Evolutionary conservation across 352 stramenopile genomes (phyloP), one percentile per base, ranked within the genome.

Genomic region (Globisporangium solare): DNA sequence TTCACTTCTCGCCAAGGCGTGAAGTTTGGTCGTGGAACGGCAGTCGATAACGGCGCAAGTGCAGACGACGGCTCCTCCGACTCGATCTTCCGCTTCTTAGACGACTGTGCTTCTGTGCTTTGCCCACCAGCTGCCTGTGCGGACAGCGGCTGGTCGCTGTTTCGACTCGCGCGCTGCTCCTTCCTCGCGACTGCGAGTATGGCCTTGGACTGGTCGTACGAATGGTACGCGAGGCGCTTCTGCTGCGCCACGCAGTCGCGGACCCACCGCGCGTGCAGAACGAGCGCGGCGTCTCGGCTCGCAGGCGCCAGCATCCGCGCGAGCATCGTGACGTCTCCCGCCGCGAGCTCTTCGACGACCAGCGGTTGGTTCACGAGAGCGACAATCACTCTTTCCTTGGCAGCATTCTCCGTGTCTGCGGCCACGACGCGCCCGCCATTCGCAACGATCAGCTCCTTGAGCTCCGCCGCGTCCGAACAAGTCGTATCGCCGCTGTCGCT

Each of bases 211-310:
- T 57, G 47, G 15, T 66, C 60, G 60, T 58, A 61, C 40, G 51
- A 15, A 24, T 55, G 46, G 4, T 55, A 65, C 15, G 60, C 61
- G 35, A 83, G 67, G 6, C 74, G 62, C 49, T 58, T 62, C 45
- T 73, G 73, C 64, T 73, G 62, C 42, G 64, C 18, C 6, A 67
- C 63, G 60, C 66, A 70, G 60, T 79, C 68, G 1, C 51, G 37
- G 42, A 77, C 64, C 79, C 79, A 89, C 42, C 77, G 63, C 4
- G 70, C 20, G 14, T 46, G 46, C 50, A 83, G 37, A 2, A 84
- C 54, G 14, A 63, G 45, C 3, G 70, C 60, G 17, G 4, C 14
- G 18, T 22, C 46, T 51, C 39, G 14, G 6, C 46, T 27, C 50
- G 42, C 54, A 20, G 15, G 8, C 11, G 14, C 18, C 32, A 61